phyloP scores from a whole-genome alignment of 2,329 filamentous ascomycete species.

The Botrytis tulipae region DNA sequence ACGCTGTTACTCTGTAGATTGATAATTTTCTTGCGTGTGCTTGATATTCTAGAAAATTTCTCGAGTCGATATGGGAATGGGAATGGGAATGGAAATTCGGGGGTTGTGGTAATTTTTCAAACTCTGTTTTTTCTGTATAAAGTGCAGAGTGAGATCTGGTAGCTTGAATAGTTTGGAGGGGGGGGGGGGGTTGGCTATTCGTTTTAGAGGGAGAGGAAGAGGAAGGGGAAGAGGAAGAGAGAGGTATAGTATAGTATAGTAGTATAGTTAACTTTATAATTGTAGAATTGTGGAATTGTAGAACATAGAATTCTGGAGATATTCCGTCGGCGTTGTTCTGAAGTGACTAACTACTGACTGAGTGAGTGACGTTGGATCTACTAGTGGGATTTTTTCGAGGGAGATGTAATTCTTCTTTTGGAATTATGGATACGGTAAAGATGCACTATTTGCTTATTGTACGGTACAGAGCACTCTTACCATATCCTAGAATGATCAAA shows the following conservation, averaged over 20 bases:
- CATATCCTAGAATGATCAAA: too few relatives aligned
- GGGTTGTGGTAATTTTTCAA: neutral
- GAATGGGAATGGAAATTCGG: neutral
- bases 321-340: neutral
- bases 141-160: fast-evolving
- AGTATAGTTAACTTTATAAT: neutral
- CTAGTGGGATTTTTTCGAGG: neutral
- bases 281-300: neutral
- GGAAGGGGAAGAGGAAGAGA: too few relatives aligned
- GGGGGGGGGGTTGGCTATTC: neutral
- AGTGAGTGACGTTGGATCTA: neutral
- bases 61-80: neutral
- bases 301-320: neutral
- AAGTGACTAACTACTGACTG: neutral
- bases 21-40: neutral
- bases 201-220: neutral
- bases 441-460: too few relatives aligned
- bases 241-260: too few relatives aligned
- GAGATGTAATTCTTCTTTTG: neutral
- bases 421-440: too few relatives aligned
- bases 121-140: neutral
- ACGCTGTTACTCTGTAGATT: neutral
- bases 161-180: neutral
- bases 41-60: neutral
- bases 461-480: too few relatives aligned